Evolutionary conservation across 2,329 filamentous ascomycete species (phyloP).

Genomic region (Aotearoamyces nothofagi): DNA sequence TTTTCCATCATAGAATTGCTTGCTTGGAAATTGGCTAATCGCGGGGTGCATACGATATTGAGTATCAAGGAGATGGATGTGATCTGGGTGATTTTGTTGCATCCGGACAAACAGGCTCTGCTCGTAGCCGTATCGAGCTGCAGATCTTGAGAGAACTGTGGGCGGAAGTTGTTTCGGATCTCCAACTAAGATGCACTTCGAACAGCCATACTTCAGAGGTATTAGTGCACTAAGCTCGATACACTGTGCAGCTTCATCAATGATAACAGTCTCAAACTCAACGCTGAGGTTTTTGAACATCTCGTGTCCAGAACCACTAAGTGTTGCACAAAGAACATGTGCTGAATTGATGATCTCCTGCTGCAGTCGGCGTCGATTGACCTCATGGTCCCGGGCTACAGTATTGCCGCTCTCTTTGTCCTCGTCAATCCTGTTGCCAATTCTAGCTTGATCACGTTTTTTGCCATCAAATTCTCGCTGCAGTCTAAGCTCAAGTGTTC

Average conservation of each 20-base stretch:
- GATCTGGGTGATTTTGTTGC: conserved; percentile 79
- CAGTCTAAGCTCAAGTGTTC: conserved; percentile 33
- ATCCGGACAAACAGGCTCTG: conserved; percentile 97
- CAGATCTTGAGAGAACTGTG: conserved; percentile 87
- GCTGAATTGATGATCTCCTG: conserved; percentile 83
- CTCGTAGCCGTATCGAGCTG: conserved; percentile 85
- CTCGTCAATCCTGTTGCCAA: conserved; percentile 74
- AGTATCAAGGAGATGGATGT: conserved; percentile 88
- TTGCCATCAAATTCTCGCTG: conserved; percentile 65
- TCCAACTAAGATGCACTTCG: conserved; percentile 92
- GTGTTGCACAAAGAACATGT: conserved; percentile 85
- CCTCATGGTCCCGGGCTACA: conserved; percentile 68
- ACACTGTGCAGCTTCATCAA: conserved; percentile 95
- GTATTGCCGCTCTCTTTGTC: conserved; percentile 77
- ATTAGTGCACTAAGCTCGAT: conserved; percentile 95
- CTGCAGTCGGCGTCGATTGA: conserved; percentile 70
- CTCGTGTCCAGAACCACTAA: conserved; percentile 91
- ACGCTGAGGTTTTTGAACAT: conserved; percentile 92
- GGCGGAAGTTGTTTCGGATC: conserved; percentile 95
- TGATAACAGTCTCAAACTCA: conserved; percentile 96
- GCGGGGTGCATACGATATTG: conserved; percentile 99
- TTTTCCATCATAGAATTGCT: conserved; percentile 80
- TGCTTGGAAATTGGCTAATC: conserved; percentile 82
- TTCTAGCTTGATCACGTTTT: conserved; percentile 58
- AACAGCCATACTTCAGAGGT: conserved; percentile 91